Evolutionary conservation across 257 asterid genomes (phyloP).

Genomic region (Forsythia suspensa): DNA sequence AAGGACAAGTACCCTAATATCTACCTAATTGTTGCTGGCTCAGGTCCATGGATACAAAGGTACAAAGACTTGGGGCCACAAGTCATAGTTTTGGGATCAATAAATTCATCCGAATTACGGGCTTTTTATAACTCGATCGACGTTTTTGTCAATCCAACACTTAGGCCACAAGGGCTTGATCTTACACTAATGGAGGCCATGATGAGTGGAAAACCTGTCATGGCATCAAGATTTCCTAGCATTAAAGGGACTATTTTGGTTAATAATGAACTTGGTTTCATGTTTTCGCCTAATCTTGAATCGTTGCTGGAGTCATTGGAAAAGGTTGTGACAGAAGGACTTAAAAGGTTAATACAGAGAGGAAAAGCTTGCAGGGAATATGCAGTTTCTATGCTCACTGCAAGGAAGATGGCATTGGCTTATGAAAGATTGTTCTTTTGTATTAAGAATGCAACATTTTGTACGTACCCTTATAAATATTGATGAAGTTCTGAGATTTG

Average conservation of each 20-base stretch:
- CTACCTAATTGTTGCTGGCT: constrained; percentile 79
- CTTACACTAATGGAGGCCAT: constrained; percentile 90
- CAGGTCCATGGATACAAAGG: constrained; percentile 86
- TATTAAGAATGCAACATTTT: constrained; percentile 67
- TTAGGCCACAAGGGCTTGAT: constrained; percentile 98
- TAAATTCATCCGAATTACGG: constrained; percentile 56
- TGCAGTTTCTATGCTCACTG: constrained; percentile 81
- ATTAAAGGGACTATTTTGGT: constrained; percentile 85
- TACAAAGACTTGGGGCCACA: constrained; percentile 68
- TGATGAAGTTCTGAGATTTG: not conserved
- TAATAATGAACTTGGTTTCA: constrained; percentile 71
- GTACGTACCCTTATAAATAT: constrained; percentile 47
- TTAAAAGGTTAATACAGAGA: constrained; percentile 56
- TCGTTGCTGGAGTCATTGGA: constrained; percentile 69
- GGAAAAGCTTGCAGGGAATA: constrained; percentile 76
- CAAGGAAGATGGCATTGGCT: constrained; percentile 85
- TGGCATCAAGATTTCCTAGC: constrained; percentile 94
- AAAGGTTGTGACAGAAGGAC: constrained; percentile 62
- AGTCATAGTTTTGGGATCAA: constrained; percentile 70
- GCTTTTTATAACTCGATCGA: constrained; percentile 80
- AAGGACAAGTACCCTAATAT: constrained; percentile 41
- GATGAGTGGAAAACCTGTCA: constrained; percentile 89
- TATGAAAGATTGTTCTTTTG: constrained; percentile 90
- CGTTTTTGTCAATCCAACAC: constrained; percentile 82
- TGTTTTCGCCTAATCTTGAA: constrained; percentile 82